Percentiles rank a stretch among this genome's conserved stretches.
Evolutionary conservation across 805 yeast species (phyloP).

Genomic region (Candida stauntonica): DNA sequence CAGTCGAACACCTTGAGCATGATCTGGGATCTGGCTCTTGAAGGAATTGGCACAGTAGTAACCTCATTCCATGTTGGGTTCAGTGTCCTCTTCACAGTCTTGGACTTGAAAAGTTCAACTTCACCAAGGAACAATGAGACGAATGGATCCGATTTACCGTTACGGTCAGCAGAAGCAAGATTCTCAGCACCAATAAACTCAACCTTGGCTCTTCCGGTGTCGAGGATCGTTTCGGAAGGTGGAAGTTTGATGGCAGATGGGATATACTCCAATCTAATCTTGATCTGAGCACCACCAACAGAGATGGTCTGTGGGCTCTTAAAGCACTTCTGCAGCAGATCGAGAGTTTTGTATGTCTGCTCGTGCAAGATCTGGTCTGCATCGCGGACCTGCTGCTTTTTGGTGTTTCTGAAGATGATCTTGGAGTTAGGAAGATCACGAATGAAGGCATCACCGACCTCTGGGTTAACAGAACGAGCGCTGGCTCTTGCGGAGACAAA

Average conservation of each 20-base stretch:
- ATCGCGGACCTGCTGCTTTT: slow-evolving; percentile 42
- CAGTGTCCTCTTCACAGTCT: slow-evolving; percentile 59
- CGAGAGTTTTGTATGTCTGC: slow-evolving; percentile 44
- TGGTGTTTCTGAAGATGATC: slow-evolving; percentile 52
- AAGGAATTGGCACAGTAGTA: slow-evolving; percentile 52
- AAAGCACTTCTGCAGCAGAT: slow-evolving; percentile 48
- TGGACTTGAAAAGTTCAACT: slow-evolving; percentile 50
- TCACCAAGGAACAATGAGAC: slow-evolving; percentile 51
- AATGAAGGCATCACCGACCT: slow-evolving; percentile 56
- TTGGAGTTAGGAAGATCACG: slow-evolving; percentile 67
- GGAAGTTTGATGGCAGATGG: slow-evolving; percentile 55
- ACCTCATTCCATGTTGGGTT: slow-evolving; percentile 77
- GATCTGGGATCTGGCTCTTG: slow-evolving; percentile 53
- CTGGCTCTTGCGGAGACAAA: slow-evolving; percentile 46
- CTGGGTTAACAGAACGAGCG: slow-evolving; percentile 41
- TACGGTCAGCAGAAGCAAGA: slow-evolving; percentile 57
- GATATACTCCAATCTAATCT: slow-evolving; percentile 51
- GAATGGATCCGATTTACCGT: slow-evolving; percentile 77
- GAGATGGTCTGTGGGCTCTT: slow-evolving; percentile 41
- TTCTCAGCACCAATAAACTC: slow-evolving; percentile 53
- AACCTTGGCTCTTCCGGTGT: slow-evolving; percentile 60
- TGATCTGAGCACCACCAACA: slow-evolving; percentile 39
- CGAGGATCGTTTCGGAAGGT: slow-evolving; percentile 56
- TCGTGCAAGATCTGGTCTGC: slow-evolving; percentile 50
- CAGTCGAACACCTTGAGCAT: slow-evolving; percentile 59